Evolutionary conservation across 2,329 filamentous ascomycete genomes (phyloP), one percentile per base, ranked within the genome.

Genomic region (Verticillium tricorpus): DNA sequence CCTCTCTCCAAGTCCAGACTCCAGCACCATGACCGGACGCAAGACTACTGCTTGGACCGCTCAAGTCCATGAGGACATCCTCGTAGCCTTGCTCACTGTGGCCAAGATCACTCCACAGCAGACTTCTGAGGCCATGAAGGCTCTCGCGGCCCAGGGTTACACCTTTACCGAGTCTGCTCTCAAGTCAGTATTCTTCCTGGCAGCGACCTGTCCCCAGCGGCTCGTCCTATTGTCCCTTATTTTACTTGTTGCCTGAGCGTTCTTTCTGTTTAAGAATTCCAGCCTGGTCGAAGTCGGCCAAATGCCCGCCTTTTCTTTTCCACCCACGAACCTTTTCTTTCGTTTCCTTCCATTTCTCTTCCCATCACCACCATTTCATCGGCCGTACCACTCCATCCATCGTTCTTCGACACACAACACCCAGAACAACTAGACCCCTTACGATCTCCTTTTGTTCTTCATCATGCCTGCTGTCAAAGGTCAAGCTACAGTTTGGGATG

Each of bases 41-140:
- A 67, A 71, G 61, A 63, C 67, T 17, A 76, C 74, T 66, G 73
- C 70, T 37, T 84, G 80, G 80, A 75, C 75, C 32, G 67, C 73
- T 68, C 28, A 82, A 62, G 32, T 74, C 74, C 7, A 77, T 61
- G 39, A 84, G 72, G 52, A 83, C 76, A 50, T 79, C 78, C 62
- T 78, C 70, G 56, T 83, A 79, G 19, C 76, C 73, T 9, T 71
- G 69, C 5, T 78, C n/a, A 71, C 74, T 31, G 69, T 74, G 7
- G 65, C 77, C 60, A 74, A 71, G 40, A 72, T 77, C 2, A 69
- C 64, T 2, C 45, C 64, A 0, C 67, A 67, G 1, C 71, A 73
- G n/a, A 69, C 81, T 7, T 72, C 79, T 67, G 67, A 67, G 0
- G 68, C 78, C 5, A 69, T 82, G 45, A 66, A 70, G 0, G 68